phyloP scores from a whole-genome alignment of 2,329 filamentous ascomycete genomes.

The Colletotrichum salicis region DNA sequence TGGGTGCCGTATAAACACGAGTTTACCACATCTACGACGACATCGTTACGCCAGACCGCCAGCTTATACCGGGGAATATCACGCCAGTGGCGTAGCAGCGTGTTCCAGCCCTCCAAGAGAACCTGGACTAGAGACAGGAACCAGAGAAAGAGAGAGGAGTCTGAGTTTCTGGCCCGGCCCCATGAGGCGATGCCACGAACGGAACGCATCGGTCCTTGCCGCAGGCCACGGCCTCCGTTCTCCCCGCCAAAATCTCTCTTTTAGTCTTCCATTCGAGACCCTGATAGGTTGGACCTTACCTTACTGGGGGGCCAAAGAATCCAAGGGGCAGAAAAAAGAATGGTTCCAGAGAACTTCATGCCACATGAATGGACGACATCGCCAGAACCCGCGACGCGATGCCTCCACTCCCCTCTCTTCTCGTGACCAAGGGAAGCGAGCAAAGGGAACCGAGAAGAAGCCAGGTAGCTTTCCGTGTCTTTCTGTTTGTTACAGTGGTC shows the following conservation, averaged over 20 bases:
- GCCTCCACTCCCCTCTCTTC: background rate
- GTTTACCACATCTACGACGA: background rate
- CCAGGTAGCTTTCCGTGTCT: background rate
- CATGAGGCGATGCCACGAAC: background rate
- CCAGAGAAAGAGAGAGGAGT: background rate
- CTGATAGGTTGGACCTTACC: slow-evolving; percentile 4
- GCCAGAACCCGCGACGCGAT: background rate
- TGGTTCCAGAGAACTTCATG: slow-evolving; percentile 17
- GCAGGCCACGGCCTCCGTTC: slow-evolving; percentile 19
- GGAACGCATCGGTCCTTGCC: slow-evolving; percentile 32
- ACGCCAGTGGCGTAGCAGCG: background rate
- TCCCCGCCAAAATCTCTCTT: background rate
- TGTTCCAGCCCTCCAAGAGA: no score
- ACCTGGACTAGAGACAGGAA: background rate
- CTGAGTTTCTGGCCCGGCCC: background rate
- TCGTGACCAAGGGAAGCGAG: background rate
- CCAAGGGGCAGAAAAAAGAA: background rate
- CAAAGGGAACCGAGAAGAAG: background rate
- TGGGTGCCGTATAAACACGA: background rate
- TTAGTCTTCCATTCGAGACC: background rate
- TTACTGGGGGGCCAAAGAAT: background rate
- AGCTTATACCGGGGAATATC: background rate
- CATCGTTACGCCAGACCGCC: background rate
- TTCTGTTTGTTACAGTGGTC: background rate
- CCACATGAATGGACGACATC: slow-evolving; percentile 23